A percentile compares a stretch with the other conserved stretches of the same genome.
These are phyloP conservation scores for Davidsoniella neocaledoniae DNA, from an alignment of 2,329 filamentous ascomycete genomes.

Conservation along the genomic window DNA sequence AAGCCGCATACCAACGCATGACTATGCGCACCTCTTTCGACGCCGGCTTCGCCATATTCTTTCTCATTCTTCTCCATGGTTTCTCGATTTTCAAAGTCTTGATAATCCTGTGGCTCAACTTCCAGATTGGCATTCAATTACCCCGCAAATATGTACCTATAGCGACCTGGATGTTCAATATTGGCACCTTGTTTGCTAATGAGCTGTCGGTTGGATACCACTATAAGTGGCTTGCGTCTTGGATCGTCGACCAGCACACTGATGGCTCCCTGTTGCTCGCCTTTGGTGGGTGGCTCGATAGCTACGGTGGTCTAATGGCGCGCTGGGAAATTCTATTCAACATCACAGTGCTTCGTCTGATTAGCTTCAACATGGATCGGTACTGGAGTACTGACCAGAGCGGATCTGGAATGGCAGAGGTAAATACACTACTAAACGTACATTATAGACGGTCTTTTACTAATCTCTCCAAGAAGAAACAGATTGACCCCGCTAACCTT, in stretches of 20 bases:
- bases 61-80: slow-evolving; percentile 66
- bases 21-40: slow-evolving; percentile 50
- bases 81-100: slow-evolving; percentile 73
- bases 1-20: slow-evolving; percentile 45
- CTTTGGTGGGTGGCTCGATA: slow-evolving; percentile 60
- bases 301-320: slow-evolving; percentile 64
- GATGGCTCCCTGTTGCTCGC: slow-evolving; percentile 27
- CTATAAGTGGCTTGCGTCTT: slow-evolving; percentile 43
- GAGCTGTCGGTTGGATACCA: slow-evolving; percentile 67
- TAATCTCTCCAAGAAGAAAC: slow-evolving; percentile 86
- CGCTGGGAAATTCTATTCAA: slow-evolving; percentile 98
- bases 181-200: slow-evolving; percentile 74
- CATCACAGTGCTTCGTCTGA: slow-evolving; percentile 74
- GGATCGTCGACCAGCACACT: slow-evolving; percentile 18
- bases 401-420: slow-evolving; percentile 53
- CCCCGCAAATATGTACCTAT: slow-evolving; percentile 54
- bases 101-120: slow-evolving; percentile 66
- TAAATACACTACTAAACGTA: slow-evolving; percentile 25
- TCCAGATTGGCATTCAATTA: slow-evolving; percentile 54
- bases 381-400: slow-evolving; percentile 70
- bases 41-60: slow-evolving; percentile 61
- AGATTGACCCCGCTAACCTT: slow-evolving; percentile 71
- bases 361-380: slow-evolving; percentile 95
- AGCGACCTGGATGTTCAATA: slow-evolving; percentile 80
- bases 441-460: slow-evolving; percentile 17